Evolutionary conservation across 208 protist genomes (phyloP).

Genomic region (Trypanosoma avium): DNA sequence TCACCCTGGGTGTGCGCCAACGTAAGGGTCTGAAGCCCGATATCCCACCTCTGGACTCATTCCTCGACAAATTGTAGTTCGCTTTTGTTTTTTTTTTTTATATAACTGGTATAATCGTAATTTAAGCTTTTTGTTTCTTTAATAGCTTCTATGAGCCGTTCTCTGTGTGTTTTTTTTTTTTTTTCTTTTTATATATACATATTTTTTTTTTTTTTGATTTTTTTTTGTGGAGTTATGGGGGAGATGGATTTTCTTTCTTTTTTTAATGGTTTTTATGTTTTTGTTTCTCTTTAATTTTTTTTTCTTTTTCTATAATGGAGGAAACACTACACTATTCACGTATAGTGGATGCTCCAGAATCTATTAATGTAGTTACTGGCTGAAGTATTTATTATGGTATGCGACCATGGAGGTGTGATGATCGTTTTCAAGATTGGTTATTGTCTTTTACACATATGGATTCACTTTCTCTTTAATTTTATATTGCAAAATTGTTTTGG

Average conservation of each 20-base stretch:
- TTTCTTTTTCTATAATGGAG: slow-evolving; percentile 33
- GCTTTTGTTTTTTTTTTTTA: slow-evolving; percentile 12
- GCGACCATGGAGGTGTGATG: slow-evolving; percentile 80
- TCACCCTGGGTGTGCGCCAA: slow-evolving; percentile 88
- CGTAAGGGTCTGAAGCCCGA: slow-evolving; percentile 97
- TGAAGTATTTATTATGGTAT: slow-evolving; percentile 84
- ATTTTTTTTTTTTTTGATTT: slow-evolving; percentile 24
- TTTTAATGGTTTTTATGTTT: slow-evolving; percentile 10
- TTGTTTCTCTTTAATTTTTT: slow-evolving; percentile 11
- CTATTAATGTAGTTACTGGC: slow-evolving; percentile 74
- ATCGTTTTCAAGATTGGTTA: slow-evolving; percentile 83
- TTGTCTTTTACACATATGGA: slow-evolving; percentile 59
- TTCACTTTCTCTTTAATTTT: slow-evolving; percentile 36
- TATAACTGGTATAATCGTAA: background rate
- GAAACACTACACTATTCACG: slow-evolving; percentile 63
- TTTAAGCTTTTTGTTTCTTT: slow-evolving; percentile 18
- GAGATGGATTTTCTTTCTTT: background rate
- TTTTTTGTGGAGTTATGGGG: slow-evolving; percentile 8
- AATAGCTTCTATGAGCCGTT: background rate
- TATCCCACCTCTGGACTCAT: slow-evolving; percentile 92
- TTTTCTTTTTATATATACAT: no score
- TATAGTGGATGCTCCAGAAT: slow-evolving; percentile 56
- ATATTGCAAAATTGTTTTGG: slow-evolving; percentile 33
- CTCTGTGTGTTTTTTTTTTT: background rate
- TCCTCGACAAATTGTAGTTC: slow-evolving; percentile 79